Percentiles rank a stretch among this genome's conserved stretches.
Conservation (phyloP, 169 alveolate species). For the Plasmodium cynomolgi region DNA sequence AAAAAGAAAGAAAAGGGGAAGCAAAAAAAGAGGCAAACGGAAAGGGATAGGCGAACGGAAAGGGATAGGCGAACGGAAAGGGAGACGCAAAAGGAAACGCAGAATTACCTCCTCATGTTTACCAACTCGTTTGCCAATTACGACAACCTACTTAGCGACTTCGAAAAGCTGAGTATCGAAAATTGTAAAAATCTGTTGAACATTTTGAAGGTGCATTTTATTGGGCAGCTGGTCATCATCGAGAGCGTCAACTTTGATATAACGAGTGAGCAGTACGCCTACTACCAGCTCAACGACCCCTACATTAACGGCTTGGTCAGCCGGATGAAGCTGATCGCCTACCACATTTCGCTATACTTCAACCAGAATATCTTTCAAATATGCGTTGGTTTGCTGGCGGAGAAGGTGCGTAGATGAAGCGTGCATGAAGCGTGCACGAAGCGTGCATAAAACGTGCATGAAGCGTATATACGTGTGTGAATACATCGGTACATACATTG, state of each 20-base stretch:
- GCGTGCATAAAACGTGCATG: too few species aligned
- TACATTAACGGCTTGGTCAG: slow-evolving; percentile 39
- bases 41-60: not conserved
- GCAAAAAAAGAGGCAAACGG: not conserved
- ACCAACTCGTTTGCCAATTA: slow-evolving; percentile 51
- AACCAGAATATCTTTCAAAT: slow-evolving; percentile 54
- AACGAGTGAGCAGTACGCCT: slow-evolving; percentile 55
- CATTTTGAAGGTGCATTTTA: slow-evolving; percentile 58
- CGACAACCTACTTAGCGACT: slow-evolving; percentile 52
- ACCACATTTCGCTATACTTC: slow-evolving; percentile 39
- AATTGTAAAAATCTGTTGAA: slow-evolving; percentile 54
- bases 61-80: not conserved
- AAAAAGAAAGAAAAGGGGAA: slow-evolving; percentile 7
- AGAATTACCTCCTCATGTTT: slow-evolving; percentile 60
- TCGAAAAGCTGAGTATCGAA: slow-evolving; percentile 43
- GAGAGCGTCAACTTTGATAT: slow-evolving; percentile 62
- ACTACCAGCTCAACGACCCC: slow-evolving; percentile 69
- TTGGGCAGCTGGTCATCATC: slow-evolving; percentile 39
- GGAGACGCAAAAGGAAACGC: not conserved
- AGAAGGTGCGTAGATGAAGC: slow-evolving; percentile 11
- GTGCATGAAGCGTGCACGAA: not conserved
- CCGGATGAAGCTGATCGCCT: slow-evolving; percentile 15
- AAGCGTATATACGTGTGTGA: not conserved
- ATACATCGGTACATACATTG: not conserved
- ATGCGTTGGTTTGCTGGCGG: slow-evolving; percentile 30